Percentiles rank a stretch among this genome's conserved stretches.
phyloP scores from a whole-genome alignment of 1,284 basidiomycete genomes.

The Cryptococcus sp. region DNA sequence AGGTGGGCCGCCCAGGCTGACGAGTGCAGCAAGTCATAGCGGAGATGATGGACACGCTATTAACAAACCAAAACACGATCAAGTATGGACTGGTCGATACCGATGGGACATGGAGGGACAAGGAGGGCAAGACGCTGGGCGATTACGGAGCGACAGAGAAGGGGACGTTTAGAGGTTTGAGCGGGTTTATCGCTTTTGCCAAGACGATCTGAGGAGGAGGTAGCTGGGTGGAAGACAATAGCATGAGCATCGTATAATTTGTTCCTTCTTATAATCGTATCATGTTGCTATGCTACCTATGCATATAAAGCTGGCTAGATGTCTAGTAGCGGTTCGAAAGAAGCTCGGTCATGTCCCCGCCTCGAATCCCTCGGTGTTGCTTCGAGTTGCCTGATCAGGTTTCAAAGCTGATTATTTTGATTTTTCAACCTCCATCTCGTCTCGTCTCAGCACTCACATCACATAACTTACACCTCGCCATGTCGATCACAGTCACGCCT shows the following conservation, averaged over 20 bases:
- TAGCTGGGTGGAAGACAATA: too few species aligned
- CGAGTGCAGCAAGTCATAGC: constrained; percentile 51
- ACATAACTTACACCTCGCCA: constrained; percentile 9
- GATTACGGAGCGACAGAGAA: constrained; percentile 42
- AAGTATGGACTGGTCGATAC: constrained; percentile 58
- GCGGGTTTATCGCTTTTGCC: constrained; percentile 16
- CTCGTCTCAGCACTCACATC: too few species aligned
- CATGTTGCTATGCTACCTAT: too few species aligned
- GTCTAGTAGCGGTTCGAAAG: too few species aligned
- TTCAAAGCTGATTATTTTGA: neutral
- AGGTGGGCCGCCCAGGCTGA: neutral
- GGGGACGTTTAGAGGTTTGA: constrained; percentile 38
- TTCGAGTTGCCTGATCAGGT: too few species aligned
- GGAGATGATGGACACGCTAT: constrained; percentile 60
- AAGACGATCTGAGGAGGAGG: constrained; percentile 15
- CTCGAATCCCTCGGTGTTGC: too few species aligned
- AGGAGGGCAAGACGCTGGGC: constrained; percentile 49
- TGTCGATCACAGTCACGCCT: constrained; percentile 38
- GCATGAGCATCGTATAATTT: too few species aligned
- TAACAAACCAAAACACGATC: constrained; percentile 65
- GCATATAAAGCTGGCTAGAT: too few species aligned
- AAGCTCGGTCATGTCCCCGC: too few species aligned
- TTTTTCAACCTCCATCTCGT: neutral
- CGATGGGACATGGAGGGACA: constrained; percentile 65
- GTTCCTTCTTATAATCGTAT: too few species aligned